These are phyloP conservation scores for Hyaloscypha variabilis DNA, from an alignment of 495 filamentous ascomycete species.

Conservation along the genomic window DNA sequence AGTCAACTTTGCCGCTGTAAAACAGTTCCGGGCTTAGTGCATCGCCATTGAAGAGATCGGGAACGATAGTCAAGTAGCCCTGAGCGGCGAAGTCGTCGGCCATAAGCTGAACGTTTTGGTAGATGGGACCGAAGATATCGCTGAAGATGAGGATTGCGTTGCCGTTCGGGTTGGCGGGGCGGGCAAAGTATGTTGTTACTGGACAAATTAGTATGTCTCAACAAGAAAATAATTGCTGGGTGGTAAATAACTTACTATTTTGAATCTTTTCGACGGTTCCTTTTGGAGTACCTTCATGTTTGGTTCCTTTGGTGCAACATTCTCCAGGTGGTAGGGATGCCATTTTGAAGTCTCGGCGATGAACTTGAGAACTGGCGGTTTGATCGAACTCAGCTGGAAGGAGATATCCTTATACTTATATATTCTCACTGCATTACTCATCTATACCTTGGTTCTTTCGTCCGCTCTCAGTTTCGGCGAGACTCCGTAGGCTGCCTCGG, in stretches of 20 bases:
- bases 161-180: not conserved
- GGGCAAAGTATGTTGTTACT: not conserved
- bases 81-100: conserved; percentile 80
- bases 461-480: no score
- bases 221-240: not conserved
- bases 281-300: not conserved
- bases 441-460: no score
- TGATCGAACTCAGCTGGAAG: no score
- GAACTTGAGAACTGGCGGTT: no score
- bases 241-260: not conserved
- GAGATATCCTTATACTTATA: no score
- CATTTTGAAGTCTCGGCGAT: not conserved
- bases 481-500: no score
- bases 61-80: conserved; percentile 70
- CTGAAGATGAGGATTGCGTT: not conserved
- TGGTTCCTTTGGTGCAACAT: not conserved
- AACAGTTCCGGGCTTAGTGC: conserved; percentile 49
- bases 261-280: not conserved
- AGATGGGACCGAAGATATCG: not conserved
- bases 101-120: conserved; percentile 45
- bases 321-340: not conserved
- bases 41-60: conserved; percentile 78
- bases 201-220: not conserved
- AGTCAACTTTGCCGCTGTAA: conserved; percentile 54
- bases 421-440: no score